Conservation (phyloP, 129 eudicot genomes). For the Glebionis coronaria region DNA sequence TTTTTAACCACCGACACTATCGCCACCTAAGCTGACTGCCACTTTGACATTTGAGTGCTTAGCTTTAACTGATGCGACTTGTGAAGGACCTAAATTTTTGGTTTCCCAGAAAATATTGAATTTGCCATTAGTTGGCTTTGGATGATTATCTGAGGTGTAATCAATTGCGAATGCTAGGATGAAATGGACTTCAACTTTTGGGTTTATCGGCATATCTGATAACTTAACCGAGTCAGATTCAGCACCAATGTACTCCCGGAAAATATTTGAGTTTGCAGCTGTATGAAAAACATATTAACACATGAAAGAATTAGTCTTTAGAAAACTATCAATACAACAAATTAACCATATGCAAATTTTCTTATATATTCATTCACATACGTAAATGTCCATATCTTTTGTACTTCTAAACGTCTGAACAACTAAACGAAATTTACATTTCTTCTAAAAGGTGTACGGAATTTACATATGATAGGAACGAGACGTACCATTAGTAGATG, state of each 20-base stretch:
- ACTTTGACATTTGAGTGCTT: conserved; percentile 44
- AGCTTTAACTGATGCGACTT: conserved; percentile 35
- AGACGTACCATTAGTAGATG: too few species aligned
- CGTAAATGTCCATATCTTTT: too few species aligned
- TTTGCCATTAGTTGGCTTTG: conserved; percentile 43
- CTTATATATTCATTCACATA: too few species aligned
- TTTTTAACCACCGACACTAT: conserved; percentile 39
- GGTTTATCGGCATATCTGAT: conserved; percentile 43
- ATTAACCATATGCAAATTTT: too few species aligned
- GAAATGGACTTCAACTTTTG: conserved; percentile 47
- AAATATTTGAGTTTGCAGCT: conserved; percentile 36
- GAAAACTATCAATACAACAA: not conserved
- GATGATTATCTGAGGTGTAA: conserved; percentile 36
- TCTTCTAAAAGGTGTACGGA: too few species aligned
- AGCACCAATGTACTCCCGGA: conserved; percentile 48
- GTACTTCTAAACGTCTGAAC: too few species aligned
- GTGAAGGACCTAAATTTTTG: conserved; percentile 35
- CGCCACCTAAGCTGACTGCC: conserved; percentile 64
- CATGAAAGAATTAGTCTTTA: not conserved
- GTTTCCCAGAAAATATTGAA: conserved; percentile 53
- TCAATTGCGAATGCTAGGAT: conserved; percentile 54
- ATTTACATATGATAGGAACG: conserved; percentile 1
- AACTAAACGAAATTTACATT: too few species aligned
- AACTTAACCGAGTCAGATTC: conserved; percentile 39
- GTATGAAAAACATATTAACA: conserved; percentile 5